Evolutionary conservation across 2,329 filamentous ascomycete genomes (phyloP).

Genomic region (Calonectria montana): DNA sequence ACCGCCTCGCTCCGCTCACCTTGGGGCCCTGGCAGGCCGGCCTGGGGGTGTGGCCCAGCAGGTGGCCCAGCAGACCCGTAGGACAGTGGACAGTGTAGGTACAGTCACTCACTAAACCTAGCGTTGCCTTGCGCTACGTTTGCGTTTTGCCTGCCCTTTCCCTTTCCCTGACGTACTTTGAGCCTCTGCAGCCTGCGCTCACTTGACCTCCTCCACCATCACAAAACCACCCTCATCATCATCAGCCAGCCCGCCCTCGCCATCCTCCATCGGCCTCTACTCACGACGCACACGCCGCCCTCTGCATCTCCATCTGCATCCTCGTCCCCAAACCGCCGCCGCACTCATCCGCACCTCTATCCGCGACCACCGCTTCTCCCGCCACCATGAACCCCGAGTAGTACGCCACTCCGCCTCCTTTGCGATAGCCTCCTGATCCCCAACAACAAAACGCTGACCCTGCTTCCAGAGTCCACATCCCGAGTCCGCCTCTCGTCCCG

Average conservation of each 20-base stretch:
- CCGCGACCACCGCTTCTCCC: constrained; percentile 37
- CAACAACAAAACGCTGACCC: constrained; percentile 39
- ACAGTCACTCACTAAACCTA: constrained; percentile 25
- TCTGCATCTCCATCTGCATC: constrained; percentile 20
- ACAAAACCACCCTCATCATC: constrained; percentile 30
- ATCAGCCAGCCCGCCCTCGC: neutral
- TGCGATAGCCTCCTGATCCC: constrained; percentile 47
- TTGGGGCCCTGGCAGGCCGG: neutral
- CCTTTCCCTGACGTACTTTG: constrained; percentile 49
- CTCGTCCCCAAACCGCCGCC: constrained; percentile 7
- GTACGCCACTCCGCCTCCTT: constrained; percentile 66
- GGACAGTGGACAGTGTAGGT: constrained; percentile 4
- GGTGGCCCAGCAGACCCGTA: no score
- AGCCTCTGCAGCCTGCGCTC: constrained; percentile 43
- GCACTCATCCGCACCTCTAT: neutral
- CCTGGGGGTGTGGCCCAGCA: neutral
- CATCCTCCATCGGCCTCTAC: constrained; percentile 9
- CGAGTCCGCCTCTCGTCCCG: neutral
- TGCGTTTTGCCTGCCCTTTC: constrained; percentile 49
- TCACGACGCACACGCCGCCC: constrained; percentile 13
- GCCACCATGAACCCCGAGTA: constrained; percentile 91
- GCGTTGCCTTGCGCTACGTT: constrained; percentile 45
- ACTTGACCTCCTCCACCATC: constrained; percentile 45
- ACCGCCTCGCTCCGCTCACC: constrained; percentile 34
- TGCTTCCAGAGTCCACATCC: constrained; percentile 39